phyloP scores from a whole-genome alignment of 371 early-diverging fungal species.

The Basidiobolus meristosporus region DNA sequence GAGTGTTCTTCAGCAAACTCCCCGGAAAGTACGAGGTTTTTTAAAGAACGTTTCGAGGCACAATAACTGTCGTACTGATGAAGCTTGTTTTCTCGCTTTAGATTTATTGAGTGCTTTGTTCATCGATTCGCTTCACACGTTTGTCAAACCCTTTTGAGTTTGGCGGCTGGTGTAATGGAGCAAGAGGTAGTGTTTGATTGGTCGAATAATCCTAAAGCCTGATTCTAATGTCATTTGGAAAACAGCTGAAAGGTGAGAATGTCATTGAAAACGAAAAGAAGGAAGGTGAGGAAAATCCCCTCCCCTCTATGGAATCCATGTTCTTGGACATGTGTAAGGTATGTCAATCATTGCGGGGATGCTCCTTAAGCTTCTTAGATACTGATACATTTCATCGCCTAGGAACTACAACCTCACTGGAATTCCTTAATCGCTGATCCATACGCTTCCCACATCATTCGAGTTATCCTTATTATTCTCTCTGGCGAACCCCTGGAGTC shows the following conservation, averaged over 20 bases:
- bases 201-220: too few species aligned
- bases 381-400: too few species aligned
- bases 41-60: background rate
- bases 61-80: background rate
- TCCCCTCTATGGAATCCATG: too few species aligned
- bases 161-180: background rate
- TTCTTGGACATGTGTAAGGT: too few species aligned
- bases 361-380: too few species aligned
- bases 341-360: too few species aligned
- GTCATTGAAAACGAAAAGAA: too few species aligned
- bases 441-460: background rate
- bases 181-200: too few species aligned
- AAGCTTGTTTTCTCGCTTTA: slow-evolving; percentile 4
- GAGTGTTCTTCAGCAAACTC: background rate
- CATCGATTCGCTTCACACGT: slow-evolving; percentile 79
- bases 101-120: slow-evolving; percentile 39
- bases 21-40: slow-evolving; percentile 22
- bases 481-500: background rate
- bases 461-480: background rate
- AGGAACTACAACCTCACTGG: background rate
- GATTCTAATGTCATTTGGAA: too few species aligned
- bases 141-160: slow-evolving; percentile 44
- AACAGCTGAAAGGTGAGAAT: too few species aligned
- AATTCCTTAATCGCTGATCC: background rate
- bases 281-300: too few species aligned